A percentile compares a stretch with the other conserved stretches of the same genome.
Evolutionary conservation across 2,329 filamentous ascomycete genomes (phyloP).

Genomic region (Alternaria triticina): DNA sequence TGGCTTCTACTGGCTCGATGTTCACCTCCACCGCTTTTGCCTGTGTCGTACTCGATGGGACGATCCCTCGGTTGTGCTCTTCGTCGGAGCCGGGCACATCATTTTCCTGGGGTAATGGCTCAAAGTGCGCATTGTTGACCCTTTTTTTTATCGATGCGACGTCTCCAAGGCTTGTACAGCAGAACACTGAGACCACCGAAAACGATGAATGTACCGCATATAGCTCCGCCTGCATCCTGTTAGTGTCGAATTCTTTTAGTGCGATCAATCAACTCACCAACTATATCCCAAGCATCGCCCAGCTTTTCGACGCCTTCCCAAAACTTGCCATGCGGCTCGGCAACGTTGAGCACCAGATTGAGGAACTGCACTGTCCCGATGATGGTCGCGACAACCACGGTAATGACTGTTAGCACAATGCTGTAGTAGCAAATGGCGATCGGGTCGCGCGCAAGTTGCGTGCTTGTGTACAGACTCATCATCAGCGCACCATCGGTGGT

Average conservation of each 20-base stretch:
- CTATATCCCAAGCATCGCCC: conserved; percentile 46
- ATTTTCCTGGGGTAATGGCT: conserved; percentile 28
- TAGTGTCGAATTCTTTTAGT: not conserved
- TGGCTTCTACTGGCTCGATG: conserved; percentile 24
- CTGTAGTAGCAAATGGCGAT: conserved; percentile 96
- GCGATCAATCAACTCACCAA: conserved; percentile 29
- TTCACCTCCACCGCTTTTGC: conserved; percentile 18
- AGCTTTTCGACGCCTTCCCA: conserved; percentile 81
- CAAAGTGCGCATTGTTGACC: conserved; percentile 34
- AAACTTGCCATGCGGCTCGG: conserved; percentile 75
- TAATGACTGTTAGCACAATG: conserved; percentile 82
- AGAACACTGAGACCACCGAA: conserved; percentile 76
- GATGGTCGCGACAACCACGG: conserved; percentile 80
- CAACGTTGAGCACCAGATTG: conserved; percentile 77
- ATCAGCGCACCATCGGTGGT: conserved; percentile 92
- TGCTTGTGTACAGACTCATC: conserved; percentile 90
- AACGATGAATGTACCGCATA: conserved; percentile 83
- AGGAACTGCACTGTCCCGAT: conserved; percentile 88
- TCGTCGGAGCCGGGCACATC: conserved; percentile 4
- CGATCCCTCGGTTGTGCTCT: conserved; percentile 7
- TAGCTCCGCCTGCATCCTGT: conserved; percentile 63
- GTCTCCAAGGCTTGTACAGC: conserved; percentile 80
- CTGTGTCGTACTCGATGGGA: not conserved
- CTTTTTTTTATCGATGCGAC: conserved; percentile 58
- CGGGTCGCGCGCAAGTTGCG: conserved; percentile 75